Evolutionary conservation across 2,329 filamentous ascomycete species (phyloP).

Genomic region (Paecilomyces sp.): DNA sequence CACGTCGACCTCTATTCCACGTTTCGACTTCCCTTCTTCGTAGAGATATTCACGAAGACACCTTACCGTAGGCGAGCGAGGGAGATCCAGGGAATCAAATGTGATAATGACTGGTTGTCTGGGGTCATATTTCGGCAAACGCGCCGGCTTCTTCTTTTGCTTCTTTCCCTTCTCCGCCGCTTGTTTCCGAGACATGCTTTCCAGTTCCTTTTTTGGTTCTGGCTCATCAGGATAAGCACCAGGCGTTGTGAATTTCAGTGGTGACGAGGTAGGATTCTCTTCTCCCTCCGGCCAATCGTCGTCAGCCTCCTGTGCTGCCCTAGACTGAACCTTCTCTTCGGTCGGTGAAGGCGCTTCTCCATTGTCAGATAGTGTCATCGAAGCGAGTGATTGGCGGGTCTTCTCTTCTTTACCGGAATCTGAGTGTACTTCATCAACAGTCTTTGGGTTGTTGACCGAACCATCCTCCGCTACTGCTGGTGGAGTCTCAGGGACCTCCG

Average conservation of each 20-base stretch:
- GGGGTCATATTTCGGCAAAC: conserved; percentile 39
- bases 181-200: conserved; percentile 3
- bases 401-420: conserved; percentile 15
- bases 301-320: conserved; percentile 4
- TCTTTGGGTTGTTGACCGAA: background rate
- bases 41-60: conserved; percentile 70
- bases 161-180: conserved; percentile 10
- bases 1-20: conserved; percentile 40
- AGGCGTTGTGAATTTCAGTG: conserved; percentile 10
- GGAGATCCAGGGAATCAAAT: conserved; percentile 71
- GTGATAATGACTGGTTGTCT: conserved; percentile 68
- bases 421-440: conserved; percentile 1
- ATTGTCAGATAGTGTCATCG: conserved; percentile 21
- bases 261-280: conserved; percentile 14
- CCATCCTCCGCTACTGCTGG: conserved; percentile 4
- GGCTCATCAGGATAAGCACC: conserved; percentile 5
- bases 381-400: conserved; percentile 17
- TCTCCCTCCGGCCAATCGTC: conserved; percentile 25
- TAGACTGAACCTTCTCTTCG: conserved; percentile 1
- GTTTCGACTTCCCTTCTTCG: conserved; percentile 63
- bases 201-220: conserved; percentile 7
- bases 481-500: conserved; percentile 23
- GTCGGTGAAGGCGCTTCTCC: background rate
- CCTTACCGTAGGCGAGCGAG: conserved; percentile 58
- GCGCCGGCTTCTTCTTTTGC: conserved; percentile 21